phyloP scores from a whole-genome alignment of 2,329 filamentous ascomycete species.

The Fulvia fulva region DNA sequence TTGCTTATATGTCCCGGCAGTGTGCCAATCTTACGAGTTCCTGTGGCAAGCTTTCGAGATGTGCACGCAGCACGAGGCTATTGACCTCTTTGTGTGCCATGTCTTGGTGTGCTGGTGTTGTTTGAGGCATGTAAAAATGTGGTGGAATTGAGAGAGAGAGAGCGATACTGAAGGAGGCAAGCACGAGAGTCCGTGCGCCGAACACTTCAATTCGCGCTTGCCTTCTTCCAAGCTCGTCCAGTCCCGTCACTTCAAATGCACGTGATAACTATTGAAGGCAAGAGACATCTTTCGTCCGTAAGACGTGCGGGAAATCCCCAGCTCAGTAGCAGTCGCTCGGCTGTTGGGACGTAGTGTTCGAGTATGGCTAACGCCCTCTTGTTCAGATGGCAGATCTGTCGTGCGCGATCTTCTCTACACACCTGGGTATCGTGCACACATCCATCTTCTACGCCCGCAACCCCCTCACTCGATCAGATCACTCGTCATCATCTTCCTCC shows the following conservation, averaged over 20 bases:
- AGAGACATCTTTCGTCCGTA: too few species aligned
- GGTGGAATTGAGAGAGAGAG: neutral
- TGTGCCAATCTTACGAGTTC: neutral
- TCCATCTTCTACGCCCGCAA: neutral
- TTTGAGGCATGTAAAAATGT: neutral
- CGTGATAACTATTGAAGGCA: too few species aligned
- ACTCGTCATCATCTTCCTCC: slow-evolving; percentile 4
- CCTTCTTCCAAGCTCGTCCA: too few species aligned
- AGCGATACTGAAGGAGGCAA: too few species aligned
- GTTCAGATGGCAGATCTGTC: neutral
- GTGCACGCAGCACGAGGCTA: neutral
- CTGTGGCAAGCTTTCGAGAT: neutral
- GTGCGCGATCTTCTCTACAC: neutral
- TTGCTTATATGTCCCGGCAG: neutral
- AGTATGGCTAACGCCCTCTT: too few species aligned
- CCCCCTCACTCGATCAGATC: neutral
- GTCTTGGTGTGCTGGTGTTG: neutral
- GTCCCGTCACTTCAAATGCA: too few species aligned
- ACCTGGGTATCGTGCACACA: neutral
- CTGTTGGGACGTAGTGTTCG: too few species aligned
- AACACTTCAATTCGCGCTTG: too few species aligned
- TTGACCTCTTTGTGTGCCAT: neutral
- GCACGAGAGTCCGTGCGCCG: too few species aligned
- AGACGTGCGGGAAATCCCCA: too few species aligned
- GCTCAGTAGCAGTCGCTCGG: too few species aligned